Conservation (phyloP, 2,329 filamentous ascomycete genomes). For the Chaetomium sp. region DNA sequence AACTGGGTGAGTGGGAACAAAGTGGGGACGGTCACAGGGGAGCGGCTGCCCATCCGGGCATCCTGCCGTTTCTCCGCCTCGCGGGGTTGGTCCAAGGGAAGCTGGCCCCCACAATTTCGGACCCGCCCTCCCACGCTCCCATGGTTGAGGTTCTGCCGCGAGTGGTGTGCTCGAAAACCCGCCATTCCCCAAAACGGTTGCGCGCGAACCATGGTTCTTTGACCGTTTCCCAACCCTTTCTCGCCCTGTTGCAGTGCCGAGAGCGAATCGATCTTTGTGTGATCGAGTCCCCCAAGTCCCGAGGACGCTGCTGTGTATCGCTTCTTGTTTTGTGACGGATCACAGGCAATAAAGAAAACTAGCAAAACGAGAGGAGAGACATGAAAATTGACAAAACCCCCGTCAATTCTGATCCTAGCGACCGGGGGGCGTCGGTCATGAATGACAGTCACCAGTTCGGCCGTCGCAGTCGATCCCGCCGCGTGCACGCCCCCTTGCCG, state of each 20-base stretch:
- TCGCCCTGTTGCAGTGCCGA: too few relatives aligned
- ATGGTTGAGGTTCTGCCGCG: constrained; percentile 12
- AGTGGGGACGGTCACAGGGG: neutral
- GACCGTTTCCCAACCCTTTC: neutral
- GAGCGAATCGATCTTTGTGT: too few relatives aligned
- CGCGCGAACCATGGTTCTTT: neutral
- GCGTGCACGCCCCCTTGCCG: neutral
- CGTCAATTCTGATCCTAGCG: too few relatives aligned
- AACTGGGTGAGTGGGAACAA: too few relatives aligned
- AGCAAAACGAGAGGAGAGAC: too few relatives aligned
- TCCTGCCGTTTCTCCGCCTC: constrained; percentile 19
- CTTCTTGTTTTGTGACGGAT: too few relatives aligned
- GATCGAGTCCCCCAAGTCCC: too few relatives aligned
- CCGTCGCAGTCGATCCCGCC: neutral
- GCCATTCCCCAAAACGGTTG: neutral
- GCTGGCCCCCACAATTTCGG: neutral
- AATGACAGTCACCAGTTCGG: too few relatives aligned
- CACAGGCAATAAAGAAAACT: too few relatives aligned
- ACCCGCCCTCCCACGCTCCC: constrained; percentile 16
- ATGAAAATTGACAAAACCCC: too few relatives aligned
- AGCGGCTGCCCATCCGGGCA: constrained; percentile 14
- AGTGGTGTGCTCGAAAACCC: neutral
- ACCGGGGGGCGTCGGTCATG: too few relatives aligned
- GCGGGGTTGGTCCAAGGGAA: constrained; percentile 14
- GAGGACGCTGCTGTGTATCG: too few relatives aligned